A percentile compares a stretch with the other conserved stretches of the same genome.
phyloP scores from a whole-genome alignment of 306 rosid genomes.

The Vigna radiata region DNA sequence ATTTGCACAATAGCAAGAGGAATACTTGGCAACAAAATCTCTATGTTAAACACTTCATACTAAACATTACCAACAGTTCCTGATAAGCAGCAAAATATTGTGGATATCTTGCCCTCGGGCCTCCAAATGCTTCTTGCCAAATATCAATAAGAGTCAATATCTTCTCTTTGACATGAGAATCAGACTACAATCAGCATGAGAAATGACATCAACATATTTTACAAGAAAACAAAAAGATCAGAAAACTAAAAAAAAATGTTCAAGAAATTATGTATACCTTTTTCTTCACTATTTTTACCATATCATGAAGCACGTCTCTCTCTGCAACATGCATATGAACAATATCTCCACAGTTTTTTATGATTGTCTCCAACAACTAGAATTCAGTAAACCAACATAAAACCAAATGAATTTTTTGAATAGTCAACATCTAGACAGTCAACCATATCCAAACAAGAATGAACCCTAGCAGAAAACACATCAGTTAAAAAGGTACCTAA shows the following conservation, averaged over 20 bases:
- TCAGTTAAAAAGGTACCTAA: background rate
- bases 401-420: slow-evolving; percentile 47
- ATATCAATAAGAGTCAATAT: slow-evolving; percentile 86
- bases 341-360: slow-evolving; percentile 98
- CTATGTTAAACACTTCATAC: background rate
- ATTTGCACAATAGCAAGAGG: slow-evolving; percentile 3
- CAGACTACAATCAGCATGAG: slow-evolving; percentile 74
- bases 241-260: slow-evolving; percentile 32
- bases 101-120: slow-evolving; percentile 97
- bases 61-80: slow-evolving; percentile 78
- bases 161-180: slow-evolving; percentile 87
- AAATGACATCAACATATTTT: slow-evolving; percentile 46
- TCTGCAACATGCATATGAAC: slow-evolving; percentile 99
- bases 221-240: slow-evolving; percentile 39
- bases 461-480: slow-evolving; percentile 10
- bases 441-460: slow-evolving; percentile 29
- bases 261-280: slow-evolving; percentile 66
- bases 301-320: slow-evolving; percentile 91
- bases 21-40: slow-evolving; percentile 9
- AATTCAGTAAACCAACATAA: slow-evolving; percentile 55
- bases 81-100: slow-evolving; percentile 95
- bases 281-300: slow-evolving; percentile 92
- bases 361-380: slow-evolving; percentile 91
- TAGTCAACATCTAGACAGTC: slow-evolving; percentile 2
- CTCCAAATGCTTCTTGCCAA: slow-evolving; percentile 99